Conservation (phyloP, 106 monocot genomes). For the Ottelia alismoides region DNA sequence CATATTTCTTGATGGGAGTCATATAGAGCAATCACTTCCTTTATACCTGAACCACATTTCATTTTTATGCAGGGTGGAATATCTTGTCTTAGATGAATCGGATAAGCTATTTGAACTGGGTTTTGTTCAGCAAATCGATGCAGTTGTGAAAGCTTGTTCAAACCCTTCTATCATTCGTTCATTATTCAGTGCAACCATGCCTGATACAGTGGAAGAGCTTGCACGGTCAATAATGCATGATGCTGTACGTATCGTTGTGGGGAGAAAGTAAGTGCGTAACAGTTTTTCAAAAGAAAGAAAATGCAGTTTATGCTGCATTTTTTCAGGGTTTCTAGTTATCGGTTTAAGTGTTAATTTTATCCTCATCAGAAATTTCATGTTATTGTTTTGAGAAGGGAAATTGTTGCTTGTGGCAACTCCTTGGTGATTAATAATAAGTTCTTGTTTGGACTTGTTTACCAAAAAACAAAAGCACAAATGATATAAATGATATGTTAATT, state of each 20-base stretch:
- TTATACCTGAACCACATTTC: neutral
- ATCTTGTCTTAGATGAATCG: conserved; percentile 91
- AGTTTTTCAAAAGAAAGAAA: no score
- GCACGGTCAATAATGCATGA: conserved; percentile 96
- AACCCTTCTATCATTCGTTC: conserved; percentile 75
- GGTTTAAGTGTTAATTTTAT: no score
- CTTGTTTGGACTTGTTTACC: neutral
- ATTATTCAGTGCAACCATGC: conserved; percentile 95
- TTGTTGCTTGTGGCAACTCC: no score
- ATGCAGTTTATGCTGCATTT: no score
- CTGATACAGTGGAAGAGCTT: conserved; percentile 91
- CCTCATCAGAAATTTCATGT: no score
- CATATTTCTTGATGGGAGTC: no score
- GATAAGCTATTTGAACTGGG: conserved; percentile 98
- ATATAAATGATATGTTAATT: neutral
- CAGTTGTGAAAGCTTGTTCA: conserved; percentile 84
- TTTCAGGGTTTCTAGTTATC: no score
- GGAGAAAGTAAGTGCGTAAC: conserved; percentile 86
- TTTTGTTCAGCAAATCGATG: conserved; percentile 87
- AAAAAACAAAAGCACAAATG: neutral
- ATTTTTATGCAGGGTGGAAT: conserved; percentile 64
- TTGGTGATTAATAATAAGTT: neutral
- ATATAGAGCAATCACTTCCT: neutral
- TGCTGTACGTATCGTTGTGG: conserved; percentile 84
- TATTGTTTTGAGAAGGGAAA: no score